These are phyloP conservation scores for Aschersonia sp. DNA, from an alignment of 2,329 filamentous ascomycete species.

Conservation along the genomic window DNA sequence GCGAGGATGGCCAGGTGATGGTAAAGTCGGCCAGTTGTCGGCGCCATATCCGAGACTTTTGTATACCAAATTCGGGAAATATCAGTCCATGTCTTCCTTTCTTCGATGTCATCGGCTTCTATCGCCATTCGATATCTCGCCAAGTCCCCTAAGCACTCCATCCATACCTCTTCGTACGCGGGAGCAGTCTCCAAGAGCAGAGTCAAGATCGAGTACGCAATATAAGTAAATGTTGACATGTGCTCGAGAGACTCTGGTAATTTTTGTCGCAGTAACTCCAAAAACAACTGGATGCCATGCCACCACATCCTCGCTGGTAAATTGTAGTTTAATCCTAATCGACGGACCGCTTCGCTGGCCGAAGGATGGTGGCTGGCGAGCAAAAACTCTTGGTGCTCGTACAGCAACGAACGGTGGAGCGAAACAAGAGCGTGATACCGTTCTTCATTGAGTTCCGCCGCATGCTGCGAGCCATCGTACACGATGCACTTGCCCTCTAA, in stretches of 20 bases:
- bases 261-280: slow-evolving; percentile 61
- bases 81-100: slow-evolving; percentile 67
- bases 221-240: slow-evolving; percentile 82
- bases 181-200: slow-evolving; percentile 75
- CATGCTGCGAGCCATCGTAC: slow-evolving; percentile 48
- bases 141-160: slow-evolving; percentile 81
- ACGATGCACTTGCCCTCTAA: slow-evolving; percentile 82
- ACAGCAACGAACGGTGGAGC: slow-evolving; percentile 63
- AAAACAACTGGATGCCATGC: slow-evolving; percentile 75
- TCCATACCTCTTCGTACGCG: slow-evolving; percentile 77
- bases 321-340: slow-evolving; percentile 64
- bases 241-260: slow-evolving; percentile 69
- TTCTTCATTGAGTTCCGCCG: slow-evolving; percentile 38
- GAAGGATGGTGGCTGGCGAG: slow-evolving; percentile 76
- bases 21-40: slow-evolving; percentile 64
- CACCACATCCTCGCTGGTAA: slow-evolving; percentile 95
- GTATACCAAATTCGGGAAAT: slow-evolving; percentile 76
- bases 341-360: slow-evolving; percentile 50
- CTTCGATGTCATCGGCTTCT: slow-evolving; percentile 63
- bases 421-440: slow-evolving; percentile 79
- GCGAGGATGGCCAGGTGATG: slow-evolving; percentile 78
- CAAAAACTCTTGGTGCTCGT: slow-evolving; percentile 80
- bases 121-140: slow-evolving; percentile 80
- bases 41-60: slow-evolving; percentile 63
- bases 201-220: slow-evolving; percentile 86